These are phyloP conservation scores for Pseudozyma thailandica DNA, from an alignment of 1,284 basidiomycete species.

Conservation along the genomic window DNA sequence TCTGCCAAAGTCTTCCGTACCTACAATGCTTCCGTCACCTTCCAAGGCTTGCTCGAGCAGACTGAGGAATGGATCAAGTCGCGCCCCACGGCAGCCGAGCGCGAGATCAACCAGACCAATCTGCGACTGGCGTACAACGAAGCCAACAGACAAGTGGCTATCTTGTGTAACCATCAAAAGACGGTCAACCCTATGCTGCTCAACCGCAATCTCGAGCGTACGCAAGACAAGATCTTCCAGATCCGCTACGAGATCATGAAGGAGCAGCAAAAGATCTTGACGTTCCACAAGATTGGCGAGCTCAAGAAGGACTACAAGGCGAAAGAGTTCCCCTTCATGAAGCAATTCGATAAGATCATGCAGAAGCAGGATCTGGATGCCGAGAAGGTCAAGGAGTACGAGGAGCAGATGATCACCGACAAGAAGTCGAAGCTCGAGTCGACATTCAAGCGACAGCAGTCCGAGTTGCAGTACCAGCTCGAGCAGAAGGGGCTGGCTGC, in stretches of 20 bases:
- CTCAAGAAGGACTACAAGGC: constrained; percentile 72
- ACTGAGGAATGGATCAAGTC: constrained; percentile 63
- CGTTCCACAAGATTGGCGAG: constrained; percentile 72
- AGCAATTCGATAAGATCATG: constrained; percentile 70
- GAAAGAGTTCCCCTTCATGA: constrained; percentile 76
- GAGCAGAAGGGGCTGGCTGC: constrained; percentile 48
- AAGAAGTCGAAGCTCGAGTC: constrained; percentile 78
- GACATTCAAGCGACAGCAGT: constrained; percentile 73
- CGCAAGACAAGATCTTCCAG: constrained; percentile 58
- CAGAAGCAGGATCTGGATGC: constrained; percentile 93
- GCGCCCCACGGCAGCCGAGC: constrained; percentile 58
- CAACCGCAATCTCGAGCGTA: constrained; percentile 54
- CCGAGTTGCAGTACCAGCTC: constrained; percentile 59
- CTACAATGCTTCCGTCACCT: constrained; percentile 67
- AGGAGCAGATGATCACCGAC: constrained; percentile 74
- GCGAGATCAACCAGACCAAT: constrained; percentile 60
- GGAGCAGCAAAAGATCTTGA: constrained; percentile 65
- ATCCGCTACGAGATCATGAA: constrained; percentile 66
- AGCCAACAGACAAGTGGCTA: constrained; percentile 67
- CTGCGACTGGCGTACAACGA: constrained; percentile 66
- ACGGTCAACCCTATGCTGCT: constrained; percentile 64
- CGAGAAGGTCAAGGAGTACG: constrained; percentile 85
- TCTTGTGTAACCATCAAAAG: constrained; percentile 68
- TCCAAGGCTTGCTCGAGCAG: constrained; percentile 66
- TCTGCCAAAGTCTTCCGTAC: constrained; percentile 68